Evolutionary conservation across 164 flowering plant genomes (phyloP).

Genomic region (Liriodendron chinense): DNA sequence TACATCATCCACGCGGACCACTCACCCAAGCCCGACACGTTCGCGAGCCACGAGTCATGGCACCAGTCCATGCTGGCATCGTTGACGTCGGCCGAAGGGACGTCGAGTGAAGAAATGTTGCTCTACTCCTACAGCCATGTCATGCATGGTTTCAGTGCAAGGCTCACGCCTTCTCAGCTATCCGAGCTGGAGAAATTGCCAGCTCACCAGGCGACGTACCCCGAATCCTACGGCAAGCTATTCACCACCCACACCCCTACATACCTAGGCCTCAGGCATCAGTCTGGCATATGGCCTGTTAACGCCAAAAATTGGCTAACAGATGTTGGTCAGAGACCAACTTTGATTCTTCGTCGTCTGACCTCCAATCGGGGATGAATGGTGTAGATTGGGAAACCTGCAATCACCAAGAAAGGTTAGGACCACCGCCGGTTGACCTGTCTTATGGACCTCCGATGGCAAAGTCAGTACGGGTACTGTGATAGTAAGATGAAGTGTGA

Average conservation of each 20-base stretch:
- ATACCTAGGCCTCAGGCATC: constrained; percentile 20
- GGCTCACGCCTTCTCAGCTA: constrained; percentile 19
- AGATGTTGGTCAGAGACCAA: too few relatives aligned
- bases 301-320: too few relatives aligned
- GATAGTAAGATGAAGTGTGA: too few relatives aligned
- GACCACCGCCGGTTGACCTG: too few relatives aligned
- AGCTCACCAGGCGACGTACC: constrained; percentile 17
- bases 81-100: not conserved
- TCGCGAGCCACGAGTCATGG: constrained; percentile 20
- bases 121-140: constrained; percentile 27
- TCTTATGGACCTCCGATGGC: too few relatives aligned
- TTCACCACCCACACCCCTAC: constrained; percentile 24
- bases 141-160: constrained; percentile 31
- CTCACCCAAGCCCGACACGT: constrained; percentile 15
- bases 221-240: constrained; percentile 13
- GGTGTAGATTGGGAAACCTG: too few relatives aligned
- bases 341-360: too few relatives aligned
- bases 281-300: constrained; percentile 15
- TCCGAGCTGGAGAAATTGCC: constrained; percentile 20
- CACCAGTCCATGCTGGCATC: constrained; percentile 18
- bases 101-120: constrained; percentile 8
- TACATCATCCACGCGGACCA: constrained; percentile 26
- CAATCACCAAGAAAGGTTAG: too few relatives aligned
- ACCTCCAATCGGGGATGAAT: too few relatives aligned
- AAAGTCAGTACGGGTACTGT: too few relatives aligned